A percentile compares a stretch with the other conserved stretches of the same genome.
These are phyloP conservation scores for Microbotryomycetes sp. DNA, from an alignment of 1,284 basidiomycete species.

Conservation along the genomic window DNA sequence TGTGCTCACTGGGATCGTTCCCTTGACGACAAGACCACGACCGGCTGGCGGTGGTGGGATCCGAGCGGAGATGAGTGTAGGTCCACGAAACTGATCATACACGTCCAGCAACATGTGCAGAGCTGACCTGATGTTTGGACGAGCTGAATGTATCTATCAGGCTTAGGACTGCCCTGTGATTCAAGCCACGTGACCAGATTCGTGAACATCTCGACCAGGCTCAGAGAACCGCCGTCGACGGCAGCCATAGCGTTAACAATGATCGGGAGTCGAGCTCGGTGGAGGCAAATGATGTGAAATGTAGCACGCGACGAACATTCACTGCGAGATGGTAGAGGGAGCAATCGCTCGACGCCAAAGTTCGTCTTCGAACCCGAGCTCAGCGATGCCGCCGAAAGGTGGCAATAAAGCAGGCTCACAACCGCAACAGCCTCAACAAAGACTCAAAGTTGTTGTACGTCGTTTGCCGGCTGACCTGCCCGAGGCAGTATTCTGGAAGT, in stretches of 20 bases:
- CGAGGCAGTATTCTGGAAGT: constrained; percentile 87
- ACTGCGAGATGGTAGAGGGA: too few relatives aligned
- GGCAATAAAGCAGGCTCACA: neutral
- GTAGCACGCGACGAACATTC: too few relatives aligned
- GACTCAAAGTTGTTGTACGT: constrained; percentile 82
- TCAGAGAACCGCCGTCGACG: too few relatives aligned
- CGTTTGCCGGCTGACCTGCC: constrained; percentile 86
- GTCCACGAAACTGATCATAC: neutral
- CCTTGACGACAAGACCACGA: constrained; percentile 24
- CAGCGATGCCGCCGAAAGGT: neutral
- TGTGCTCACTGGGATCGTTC: neutral
- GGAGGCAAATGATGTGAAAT: too few relatives aligned
- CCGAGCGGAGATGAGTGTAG: neutral
- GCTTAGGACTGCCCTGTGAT: neutral
- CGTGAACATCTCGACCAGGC: neutral
- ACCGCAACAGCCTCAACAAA: constrained; percentile 30
- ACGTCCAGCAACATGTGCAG: neutral
- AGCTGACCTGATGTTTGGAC: constrained; percentile 21
- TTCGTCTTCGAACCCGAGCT: too few relatives aligned
- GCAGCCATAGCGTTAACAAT: too few relatives aligned
- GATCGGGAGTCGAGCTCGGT: too few relatives aligned
- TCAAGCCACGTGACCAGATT: neutral
- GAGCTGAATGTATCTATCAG: constrained; percentile 10
- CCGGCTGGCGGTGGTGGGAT: constrained; percentile 8
- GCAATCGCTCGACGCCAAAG: too few relatives aligned